Conservation (phyloP, 805 yeast genomes). For the Candida awuae region DNA sequence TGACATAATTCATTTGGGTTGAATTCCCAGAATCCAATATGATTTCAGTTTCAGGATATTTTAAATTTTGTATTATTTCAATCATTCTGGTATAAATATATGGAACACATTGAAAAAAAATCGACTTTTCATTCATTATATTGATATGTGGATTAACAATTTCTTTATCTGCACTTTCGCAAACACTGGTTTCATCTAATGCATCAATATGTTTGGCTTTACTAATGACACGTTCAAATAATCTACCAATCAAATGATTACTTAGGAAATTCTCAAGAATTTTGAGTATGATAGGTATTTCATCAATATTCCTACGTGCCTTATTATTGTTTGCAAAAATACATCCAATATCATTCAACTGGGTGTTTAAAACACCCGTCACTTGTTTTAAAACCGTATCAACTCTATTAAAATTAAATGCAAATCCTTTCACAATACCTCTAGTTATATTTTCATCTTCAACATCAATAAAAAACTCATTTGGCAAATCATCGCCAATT, state of each 20-base stretch:
- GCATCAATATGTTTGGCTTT: constrained; percentile 30
- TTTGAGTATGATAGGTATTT: constrained; percentile 29
- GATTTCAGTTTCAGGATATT: constrained; percentile 23
- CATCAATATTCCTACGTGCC: constrained; percentile 18
- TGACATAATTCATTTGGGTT: constrained; percentile 24
- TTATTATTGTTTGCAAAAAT: constrained; percentile 16
- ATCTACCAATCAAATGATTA: constrained; percentile 29
- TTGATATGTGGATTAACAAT: constrained; percentile 16
- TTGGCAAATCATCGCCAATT: constrained; percentile 16
- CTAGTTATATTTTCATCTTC: constrained; percentile 8
- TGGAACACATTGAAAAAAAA: constrained; percentile 32
- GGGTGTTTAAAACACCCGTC: constrained; percentile 16
- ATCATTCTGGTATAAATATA: constrained; percentile 25
- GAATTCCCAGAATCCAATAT: constrained; percentile 2
- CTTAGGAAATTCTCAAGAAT: constrained; percentile 29
- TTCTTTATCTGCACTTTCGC: constrained; percentile 1
- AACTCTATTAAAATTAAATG: constrained; percentile 18
- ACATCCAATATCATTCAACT: constrained; percentile 23
- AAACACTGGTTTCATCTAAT: constrained; percentile 6
- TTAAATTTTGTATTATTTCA: constrained; percentile 16
- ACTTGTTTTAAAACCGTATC: constrained; percentile 22
- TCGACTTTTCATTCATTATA: constrained; percentile 27
- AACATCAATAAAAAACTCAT: constrained; percentile 15
- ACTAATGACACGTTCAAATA: constrained; percentile 25
- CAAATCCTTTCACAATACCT: constrained; percentile 26